Percentiles rank a stretch among this genome's conserved stretches.
Evolutionary conservation across 2,329 filamentous ascomycete genomes (phyloP).

Genomic region (Elsinoe australis): DNA sequence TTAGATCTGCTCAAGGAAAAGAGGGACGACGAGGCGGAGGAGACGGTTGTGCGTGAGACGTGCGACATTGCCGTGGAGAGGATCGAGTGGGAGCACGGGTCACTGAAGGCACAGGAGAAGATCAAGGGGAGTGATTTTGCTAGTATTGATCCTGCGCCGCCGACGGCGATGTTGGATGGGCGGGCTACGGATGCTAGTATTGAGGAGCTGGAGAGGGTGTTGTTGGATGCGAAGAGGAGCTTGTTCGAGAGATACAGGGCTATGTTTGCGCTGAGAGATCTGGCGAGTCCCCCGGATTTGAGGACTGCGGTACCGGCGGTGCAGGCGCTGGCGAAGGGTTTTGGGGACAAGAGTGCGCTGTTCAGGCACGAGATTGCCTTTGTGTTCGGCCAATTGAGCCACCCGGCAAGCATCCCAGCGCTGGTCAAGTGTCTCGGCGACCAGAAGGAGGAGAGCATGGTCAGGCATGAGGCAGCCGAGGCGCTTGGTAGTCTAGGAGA

Average conservation of each 20-base stretch:
- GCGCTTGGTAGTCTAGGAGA: constrained; percentile 89
- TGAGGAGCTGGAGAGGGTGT: constrained; percentile 62
- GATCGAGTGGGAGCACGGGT: constrained; percentile 80
- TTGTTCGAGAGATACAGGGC: constrained; percentile 92
- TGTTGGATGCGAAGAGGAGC: constrained; percentile 70
- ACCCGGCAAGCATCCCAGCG: constrained; percentile 92
- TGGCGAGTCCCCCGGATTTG: constrained; percentile 85
- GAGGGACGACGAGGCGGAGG: constrained; percentile 67
- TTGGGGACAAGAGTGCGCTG: constrained; percentile 77
- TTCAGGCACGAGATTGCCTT: constrained; percentile 98
- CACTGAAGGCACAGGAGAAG: constrained; percentile 64
- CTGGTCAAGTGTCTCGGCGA: constrained; percentile 72
- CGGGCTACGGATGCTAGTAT: constrained; percentile 52
- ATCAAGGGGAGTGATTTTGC: constrained; percentile 80
- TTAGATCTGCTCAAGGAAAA: constrained; percentile 65
- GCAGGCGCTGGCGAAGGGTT: constrained; percentile 73
- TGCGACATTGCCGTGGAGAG: constrained; percentile 94
- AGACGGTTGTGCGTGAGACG: constrained; percentile 80
- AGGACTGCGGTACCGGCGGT: constrained; percentile 85
- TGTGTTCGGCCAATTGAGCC: constrained; percentile 91
- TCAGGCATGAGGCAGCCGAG: constrained; percentile 94
- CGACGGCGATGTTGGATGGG: constrained; percentile 58
- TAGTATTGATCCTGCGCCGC: constrained; percentile 90
- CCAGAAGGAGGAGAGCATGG: constrained; percentile 82
- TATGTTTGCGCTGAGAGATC: constrained; percentile 94